Percentiles rank a stretch among this genome's conserved stretches.
Conservation (phyloP, 176 grass and related monocot genomes). For the Urochloa ruziziensis region DNA sequence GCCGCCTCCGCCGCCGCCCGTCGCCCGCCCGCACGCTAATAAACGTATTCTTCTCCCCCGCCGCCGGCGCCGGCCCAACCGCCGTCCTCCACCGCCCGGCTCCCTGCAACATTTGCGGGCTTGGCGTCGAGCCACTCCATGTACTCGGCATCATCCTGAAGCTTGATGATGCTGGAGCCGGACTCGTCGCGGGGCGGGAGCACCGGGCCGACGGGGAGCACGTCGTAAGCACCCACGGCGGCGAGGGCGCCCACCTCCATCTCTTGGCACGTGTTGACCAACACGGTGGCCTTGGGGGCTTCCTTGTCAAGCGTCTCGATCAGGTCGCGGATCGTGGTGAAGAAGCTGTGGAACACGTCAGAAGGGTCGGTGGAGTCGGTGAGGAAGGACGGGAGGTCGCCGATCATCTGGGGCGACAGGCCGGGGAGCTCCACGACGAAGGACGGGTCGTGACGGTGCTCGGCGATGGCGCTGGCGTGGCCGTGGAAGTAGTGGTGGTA, state of each 20-base stretch:
- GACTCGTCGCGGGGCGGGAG: constrained; percentile 24
- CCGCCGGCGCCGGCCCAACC: too few species aligned
- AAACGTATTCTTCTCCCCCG: too few species aligned
- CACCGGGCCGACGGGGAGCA: constrained; percentile 49
- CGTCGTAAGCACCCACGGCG: background rate
- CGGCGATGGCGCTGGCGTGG: constrained; percentile 12
- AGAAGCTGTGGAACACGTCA: constrained; percentile 17
- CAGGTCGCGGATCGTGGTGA: constrained; percentile 31
- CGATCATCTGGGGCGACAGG: constrained; percentile 24
- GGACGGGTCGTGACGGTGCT: constrained; percentile 32
- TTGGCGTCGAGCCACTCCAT: too few species aligned
- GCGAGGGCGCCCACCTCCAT: constrained; percentile 33
- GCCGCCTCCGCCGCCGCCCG: too few species aligned
- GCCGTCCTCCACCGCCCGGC: too few species aligned
- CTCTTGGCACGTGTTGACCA: constrained; percentile 48
- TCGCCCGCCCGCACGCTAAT: too few species aligned
- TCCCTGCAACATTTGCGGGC: too few species aligned
- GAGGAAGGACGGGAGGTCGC: constrained; percentile 49
- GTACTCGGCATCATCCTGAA: too few species aligned
- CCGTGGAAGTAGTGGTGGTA: constrained; percentile 71
- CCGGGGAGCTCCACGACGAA: constrained; percentile 43
- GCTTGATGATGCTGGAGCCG: too few species aligned
- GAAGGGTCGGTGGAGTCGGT: constrained; percentile 29
- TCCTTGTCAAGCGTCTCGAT: constrained; percentile 31
- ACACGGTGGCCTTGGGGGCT: constrained; percentile 1